Evolutionary conservation across 768 basidiomycete species (phyloP).

Genomic region (Psilocybe subaeruginosa): DNA sequence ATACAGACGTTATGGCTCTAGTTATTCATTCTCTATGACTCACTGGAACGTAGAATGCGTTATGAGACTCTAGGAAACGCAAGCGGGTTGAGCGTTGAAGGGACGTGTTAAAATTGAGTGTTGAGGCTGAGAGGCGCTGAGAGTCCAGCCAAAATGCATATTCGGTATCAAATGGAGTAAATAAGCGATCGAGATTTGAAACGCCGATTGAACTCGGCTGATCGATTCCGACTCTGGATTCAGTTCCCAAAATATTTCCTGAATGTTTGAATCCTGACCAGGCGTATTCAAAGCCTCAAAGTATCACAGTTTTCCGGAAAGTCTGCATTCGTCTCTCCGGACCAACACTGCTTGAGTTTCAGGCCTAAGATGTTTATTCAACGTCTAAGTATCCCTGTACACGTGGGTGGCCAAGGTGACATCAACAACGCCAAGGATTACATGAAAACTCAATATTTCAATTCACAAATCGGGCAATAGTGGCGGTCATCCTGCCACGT

Average conservation of each 20-base stretch:
- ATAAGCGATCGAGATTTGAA: not conserved
- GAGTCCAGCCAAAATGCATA: not conserved
- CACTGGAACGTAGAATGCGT: too few species aligned
- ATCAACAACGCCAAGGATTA: not conserved
- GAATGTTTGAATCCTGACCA: not conserved
- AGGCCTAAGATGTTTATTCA: too few species aligned
- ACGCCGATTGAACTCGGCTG: not conserved
- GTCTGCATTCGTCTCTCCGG: not conserved
- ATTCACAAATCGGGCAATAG: conserved; percentile 2
- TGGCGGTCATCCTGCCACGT: not conserved
- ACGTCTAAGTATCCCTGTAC: too few species aligned
- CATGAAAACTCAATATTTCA: not conserved
- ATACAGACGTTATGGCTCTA: too few species aligned
- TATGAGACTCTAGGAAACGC: too few species aligned
- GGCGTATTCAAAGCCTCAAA: not conserved
- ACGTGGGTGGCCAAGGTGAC: too few species aligned
- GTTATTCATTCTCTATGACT: too few species aligned
- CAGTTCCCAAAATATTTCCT: not conserved
- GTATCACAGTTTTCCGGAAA: too few species aligned
- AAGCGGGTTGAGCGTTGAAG: too few species aligned
- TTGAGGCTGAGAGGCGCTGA: not conserved
- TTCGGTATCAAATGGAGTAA: not conserved
- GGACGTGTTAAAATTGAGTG: too few species aligned
- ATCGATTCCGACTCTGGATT: not conserved
- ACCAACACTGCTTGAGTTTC: too few species aligned